A percentile compares a stretch with the other conserved stretches of the same genome.
Conservation (phyloP, 73 alveolate genomes). For the Blepharisma stoltei region DNA sequence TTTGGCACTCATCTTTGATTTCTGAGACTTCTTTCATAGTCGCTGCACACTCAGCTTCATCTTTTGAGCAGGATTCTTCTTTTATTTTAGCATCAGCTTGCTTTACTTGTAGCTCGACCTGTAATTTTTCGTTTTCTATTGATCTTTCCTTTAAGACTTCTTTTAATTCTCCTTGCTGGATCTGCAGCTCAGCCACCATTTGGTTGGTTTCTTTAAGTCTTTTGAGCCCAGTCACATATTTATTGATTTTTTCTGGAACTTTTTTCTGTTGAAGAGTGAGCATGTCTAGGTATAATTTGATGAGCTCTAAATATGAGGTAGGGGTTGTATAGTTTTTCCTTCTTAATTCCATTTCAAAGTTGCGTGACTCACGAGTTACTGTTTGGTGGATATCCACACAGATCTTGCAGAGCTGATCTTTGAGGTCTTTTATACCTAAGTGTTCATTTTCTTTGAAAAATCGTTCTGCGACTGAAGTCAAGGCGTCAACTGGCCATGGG, state of each 20-base stretch:
- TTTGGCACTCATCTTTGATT: conserved; percentile 54
- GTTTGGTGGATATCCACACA: conserved; percentile 89
- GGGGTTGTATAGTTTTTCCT: conserved; percentile 99
- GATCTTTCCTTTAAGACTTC: conserved; percentile 90
- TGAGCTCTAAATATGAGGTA: conserved; percentile 97
- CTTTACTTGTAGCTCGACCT: conserved; percentile 89
- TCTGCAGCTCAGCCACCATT: conserved; percentile 94
- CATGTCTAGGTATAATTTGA: conserved; percentile 95
- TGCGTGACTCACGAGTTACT: conserved; percentile 75
- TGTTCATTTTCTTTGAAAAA: conserved; percentile 54
- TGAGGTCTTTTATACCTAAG: conserved; percentile 66
- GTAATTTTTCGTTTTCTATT: conserved; percentile 87
- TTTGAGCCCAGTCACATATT: conserved; percentile 92
- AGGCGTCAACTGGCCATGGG: conserved; percentile 99
- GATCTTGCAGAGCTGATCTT: conserved; percentile 71
- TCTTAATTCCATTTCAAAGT: conserved; percentile 90
- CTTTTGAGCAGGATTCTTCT: conserved; percentile 85
- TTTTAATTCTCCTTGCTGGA: conserved; percentile 74
- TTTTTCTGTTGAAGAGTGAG: conserved; percentile 84
- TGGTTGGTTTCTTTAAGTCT: conserved; percentile 96
- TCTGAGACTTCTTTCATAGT: conserved; percentile 64
- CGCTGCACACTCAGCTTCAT: conserved; percentile 89
- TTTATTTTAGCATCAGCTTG: conserved; percentile 88
- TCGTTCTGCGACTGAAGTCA: conserved; percentile 97
- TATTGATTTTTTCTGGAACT: conserved; percentile 90